Evolutionary conservation across 331 rosid species (phyloP).

Genomic region (Dryas integrifolia): DNA sequence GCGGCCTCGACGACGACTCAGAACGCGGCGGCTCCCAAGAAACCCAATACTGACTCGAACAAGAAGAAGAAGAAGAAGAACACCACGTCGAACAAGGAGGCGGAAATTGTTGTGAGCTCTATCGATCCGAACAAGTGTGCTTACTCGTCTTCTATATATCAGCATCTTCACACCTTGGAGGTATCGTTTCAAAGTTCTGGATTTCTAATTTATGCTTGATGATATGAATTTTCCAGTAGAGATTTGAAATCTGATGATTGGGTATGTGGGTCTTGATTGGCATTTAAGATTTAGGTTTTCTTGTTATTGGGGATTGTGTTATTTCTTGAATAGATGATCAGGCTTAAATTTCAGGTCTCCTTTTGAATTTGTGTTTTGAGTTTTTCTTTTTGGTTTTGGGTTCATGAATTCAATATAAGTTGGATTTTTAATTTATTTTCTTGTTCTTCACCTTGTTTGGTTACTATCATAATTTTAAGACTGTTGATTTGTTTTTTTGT

Average conservation of each 20-base stretch:
- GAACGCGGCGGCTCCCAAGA: conserved; percentile 13
- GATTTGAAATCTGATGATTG: not conserved
- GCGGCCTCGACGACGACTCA: not conserved
- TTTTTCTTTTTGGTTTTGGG: not conserved
- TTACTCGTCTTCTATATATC: conserved; percentile 21
- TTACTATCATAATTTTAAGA: conserved; percentile 1
- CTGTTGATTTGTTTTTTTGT: not conserved
- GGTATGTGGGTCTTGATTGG: not conserved
- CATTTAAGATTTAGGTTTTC: not conserved
- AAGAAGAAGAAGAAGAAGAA: not conserved
- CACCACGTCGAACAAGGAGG: not conserved
- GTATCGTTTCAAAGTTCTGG: not conserved
- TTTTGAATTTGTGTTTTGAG: not conserved
- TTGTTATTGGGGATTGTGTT: not conserved
- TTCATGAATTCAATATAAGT: not conserved
- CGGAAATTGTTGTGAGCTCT: conserved; percentile 9
- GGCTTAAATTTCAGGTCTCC: not conserved
- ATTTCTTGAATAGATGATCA: not conserved
- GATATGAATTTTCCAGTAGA: not conserved
- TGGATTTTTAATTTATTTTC: not conserved
- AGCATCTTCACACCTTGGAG: conserved; percentile 34
- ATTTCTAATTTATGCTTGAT: not conserved
- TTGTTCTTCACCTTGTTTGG: not conserved
- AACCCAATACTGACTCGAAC: not conserved
- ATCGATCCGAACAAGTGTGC: conserved; percentile 10